Percentiles rank a stretch among this genome's conserved stretches.
These are phyloP conservation scores for Casuarina glauca DNA, from an alignment of 306 rosid species.

Conservation along the genomic window DNA sequence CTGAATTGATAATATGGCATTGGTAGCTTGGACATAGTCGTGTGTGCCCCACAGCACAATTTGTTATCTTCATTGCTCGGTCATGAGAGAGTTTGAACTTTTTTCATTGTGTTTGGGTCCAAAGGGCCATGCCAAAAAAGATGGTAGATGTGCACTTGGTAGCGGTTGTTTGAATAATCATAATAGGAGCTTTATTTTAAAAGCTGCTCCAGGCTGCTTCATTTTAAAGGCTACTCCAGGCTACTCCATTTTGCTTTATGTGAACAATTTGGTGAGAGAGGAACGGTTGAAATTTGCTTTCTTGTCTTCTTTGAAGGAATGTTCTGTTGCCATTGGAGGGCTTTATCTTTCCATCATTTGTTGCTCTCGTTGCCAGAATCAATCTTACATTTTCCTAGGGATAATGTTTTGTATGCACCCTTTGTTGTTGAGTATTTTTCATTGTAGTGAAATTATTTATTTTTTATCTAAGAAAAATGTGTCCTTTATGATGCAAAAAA, in stretches of 20 bases:
- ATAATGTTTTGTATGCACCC: not conserved
- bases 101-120: not conserved
- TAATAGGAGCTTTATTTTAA: not conserved
- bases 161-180: not conserved
- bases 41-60: not conserved
- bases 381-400: not conserved
- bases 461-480: not conserved
- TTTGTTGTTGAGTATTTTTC: not conserved
- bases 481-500: not conserved
- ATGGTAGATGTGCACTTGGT: not conserved
- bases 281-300: not conserved
- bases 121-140: not conserved
- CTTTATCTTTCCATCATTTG: too few relatives aligned
- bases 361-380: not conserved
- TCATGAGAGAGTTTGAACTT: not conserved
- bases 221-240: too few relatives aligned
- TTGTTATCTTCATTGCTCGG: not conserved
- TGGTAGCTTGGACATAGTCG: too few relatives aligned
- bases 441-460: too few relatives aligned
- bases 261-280: not conserved
- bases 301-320: not conserved
- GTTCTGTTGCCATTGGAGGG: not conserved
- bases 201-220: not conserved
- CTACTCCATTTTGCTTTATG: not conserved
- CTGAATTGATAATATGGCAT: too few relatives aligned